These are phyloP conservation scores for Microsporum ferrugineum DNA, from an alignment of 2,329 filamentous ascomycete species.

Conservation along the genomic window DNA sequence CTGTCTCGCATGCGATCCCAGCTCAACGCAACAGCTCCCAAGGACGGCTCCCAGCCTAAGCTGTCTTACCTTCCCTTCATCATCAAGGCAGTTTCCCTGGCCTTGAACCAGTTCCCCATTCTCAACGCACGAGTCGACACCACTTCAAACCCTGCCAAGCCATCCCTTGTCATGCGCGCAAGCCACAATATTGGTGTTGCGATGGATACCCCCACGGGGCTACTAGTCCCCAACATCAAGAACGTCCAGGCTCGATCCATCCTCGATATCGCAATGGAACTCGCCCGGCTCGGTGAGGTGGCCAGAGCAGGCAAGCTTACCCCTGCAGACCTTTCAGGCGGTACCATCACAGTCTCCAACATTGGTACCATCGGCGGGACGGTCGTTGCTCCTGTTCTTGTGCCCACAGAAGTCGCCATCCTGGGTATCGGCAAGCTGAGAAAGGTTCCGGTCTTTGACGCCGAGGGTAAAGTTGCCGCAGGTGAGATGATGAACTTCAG, in stretches of 20 bases:
- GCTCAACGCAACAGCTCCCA: constrained; percentile 46
- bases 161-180: constrained; percentile 63
- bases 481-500: constrained; percentile 81
- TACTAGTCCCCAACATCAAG: constrained; percentile 84
- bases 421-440: constrained; percentile 75
- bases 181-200: constrained; percentile 93
- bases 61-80: constrained; percentile 89
- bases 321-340: constrained; percentile 64
- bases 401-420: constrained; percentile 83
- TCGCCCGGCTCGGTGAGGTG: constrained; percentile 59
- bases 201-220: constrained; percentile 80
- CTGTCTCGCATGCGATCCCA: constrained; percentile 61
- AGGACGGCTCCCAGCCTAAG: constrained; percentile 44
- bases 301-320: constrained; percentile 65
- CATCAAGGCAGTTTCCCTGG: constrained; percentile 84
- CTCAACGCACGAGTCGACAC: constrained; percentile 76
- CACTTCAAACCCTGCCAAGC: constrained; percentile 49
- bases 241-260: constrained; percentile 70
- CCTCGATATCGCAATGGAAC: constrained; percentile 63
- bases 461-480: constrained; percentile 49
- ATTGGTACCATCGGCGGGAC: constrained; percentile 92
- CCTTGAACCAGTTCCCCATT: constrained; percentile 68
- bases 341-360: constrained; percentile 92
- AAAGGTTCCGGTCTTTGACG: constrained; percentile 65
- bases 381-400: constrained; percentile 82